Conservation (phyloP, 116 monocot species). For the Papilionanthe hybrid region DNA sequence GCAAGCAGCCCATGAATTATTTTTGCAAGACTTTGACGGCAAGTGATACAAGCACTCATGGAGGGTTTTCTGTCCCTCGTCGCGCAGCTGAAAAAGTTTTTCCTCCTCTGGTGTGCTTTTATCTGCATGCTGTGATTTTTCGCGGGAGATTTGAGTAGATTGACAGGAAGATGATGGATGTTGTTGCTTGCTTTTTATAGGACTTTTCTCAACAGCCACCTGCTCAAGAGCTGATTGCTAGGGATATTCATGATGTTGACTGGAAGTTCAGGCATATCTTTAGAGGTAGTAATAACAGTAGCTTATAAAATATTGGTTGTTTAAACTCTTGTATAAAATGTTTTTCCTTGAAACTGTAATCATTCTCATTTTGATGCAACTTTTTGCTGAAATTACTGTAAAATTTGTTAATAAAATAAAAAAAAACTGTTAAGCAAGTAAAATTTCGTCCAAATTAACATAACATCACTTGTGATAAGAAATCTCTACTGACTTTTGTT, state of each 20-base stretch:
- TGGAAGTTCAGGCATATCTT: constrained; percentile 83
- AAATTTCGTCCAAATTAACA: neutral
- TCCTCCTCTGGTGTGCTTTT: constrained; percentile 49
- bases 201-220: constrained; percentile 73
- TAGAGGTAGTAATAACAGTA: constrained; percentile 31
- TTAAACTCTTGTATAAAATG: neutral
- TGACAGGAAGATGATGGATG: neutral
- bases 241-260: constrained; percentile 67
- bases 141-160: neutral
- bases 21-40: constrained; percentile 67
- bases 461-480: neutral
- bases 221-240: constrained; percentile 67
- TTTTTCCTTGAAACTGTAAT: neutral
- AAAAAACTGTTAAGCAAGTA: neutral
- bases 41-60: constrained; percentile 68
- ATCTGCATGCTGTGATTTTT: neutral
- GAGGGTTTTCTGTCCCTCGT: constrained; percentile 65
- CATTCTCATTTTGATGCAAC: neutral
- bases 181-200: constrained; percentile 19
- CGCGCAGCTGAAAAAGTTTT: constrained; percentile 69
- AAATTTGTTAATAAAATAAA: neutral
- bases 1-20: constrained; percentile 63
- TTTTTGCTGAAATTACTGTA: neutral
- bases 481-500: neutral
- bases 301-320: neutral